phyloP scores from a whole-genome alignment of 78 protist genomes.

The Corallochytrium limacisporum region DNA sequence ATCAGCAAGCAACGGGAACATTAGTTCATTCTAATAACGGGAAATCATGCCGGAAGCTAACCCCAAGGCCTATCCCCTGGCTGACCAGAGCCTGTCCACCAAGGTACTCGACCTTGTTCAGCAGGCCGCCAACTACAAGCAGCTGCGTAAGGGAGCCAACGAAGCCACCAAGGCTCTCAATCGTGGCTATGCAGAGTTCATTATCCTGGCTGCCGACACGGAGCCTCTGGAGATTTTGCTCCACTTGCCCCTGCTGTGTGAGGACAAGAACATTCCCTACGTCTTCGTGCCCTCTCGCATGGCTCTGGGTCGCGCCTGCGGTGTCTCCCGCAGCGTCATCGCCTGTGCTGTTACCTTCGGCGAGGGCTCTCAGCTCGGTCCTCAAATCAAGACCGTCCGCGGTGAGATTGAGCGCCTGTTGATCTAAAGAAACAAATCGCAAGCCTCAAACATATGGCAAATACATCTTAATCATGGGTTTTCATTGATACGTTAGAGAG shows the following conservation, averaged over 20 bases:
- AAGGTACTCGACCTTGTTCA: conserved; percentile 79
- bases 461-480: no score
- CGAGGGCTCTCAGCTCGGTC: conserved; percentile 71
- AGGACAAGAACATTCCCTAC: conserved; percentile 97
- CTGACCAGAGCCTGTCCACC: conserved; percentile 61
- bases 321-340: conserved; percentile 88
- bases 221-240: conserved; percentile 96
- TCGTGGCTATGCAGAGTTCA: conserved; percentile 82
- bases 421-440: no score
- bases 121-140: conserved; percentile 76
- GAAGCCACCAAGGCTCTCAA: conserved; percentile 97
- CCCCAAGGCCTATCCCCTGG: conserved; percentile 92
- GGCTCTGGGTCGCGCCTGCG: conserved; percentile 95
- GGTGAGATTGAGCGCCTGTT: conserved; percentile 66
- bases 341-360: conserved; percentile 69
- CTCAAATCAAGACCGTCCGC: conserved; percentile 62
- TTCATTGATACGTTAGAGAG: no score
- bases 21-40: no score
- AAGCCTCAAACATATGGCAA: no score
- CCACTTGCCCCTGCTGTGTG: conserved; percentile 97
- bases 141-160: conserved; percentile 95
- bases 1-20: no score
- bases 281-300: conserved; percentile 84
- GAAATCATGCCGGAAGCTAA: conserved; percentile 25
- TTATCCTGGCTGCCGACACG: conserved; percentile 95